Evolutionary conservation across 805 yeast species (phyloP), one percentile per base, ranked within the genome.

Genomic region (Nadsonia fulvescens): DNA sequence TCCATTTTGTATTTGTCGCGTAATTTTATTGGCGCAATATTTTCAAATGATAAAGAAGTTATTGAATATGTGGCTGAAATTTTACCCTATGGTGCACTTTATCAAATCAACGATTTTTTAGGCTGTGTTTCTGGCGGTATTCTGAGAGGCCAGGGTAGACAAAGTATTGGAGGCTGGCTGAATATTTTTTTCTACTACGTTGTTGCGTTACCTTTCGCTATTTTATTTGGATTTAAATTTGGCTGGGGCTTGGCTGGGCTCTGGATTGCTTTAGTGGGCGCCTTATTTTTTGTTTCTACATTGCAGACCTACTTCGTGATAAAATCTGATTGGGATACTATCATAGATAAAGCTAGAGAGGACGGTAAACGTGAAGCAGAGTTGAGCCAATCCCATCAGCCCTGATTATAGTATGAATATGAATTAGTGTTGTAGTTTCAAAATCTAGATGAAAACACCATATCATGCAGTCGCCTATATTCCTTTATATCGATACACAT

Each of bases 131-230:
- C 79, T 3, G 69, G 74, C 21, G 89, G 83, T 1, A 60, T 73
- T 18, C 50, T 78, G 31, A 53, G 92, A 32, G 82, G 83, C 2
- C 72, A 73, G 44, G 92, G 86, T 0, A 52, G 70, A 23, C 92
- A 78, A 44, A 62, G 59, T 25, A 57, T 74, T 23, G 91, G 91
- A 3, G 79, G 86, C 0, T 36, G 63, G 8, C 53, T 77, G 26
- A 78, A 76, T 39, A 54, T 78, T 23, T 42, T 73, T n/a, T 63
- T 72, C 0, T 78, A 78, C 48, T 78, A 78, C 45, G 57, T 61
- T 3, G 36, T 70, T 18, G 75, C 79, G 0, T 51, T 69, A 15
- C 37, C 61, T 10, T 50, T 76, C n/a, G 67, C 78, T 8, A 66
- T 66, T 37, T 39, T 46, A 5, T 48, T 76, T 12, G 67, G 77